These are phyloP conservation scores for Oryza glumipatula DNA, from an alignment of 176 grass and related monocot species.

Conservation along the genomic window DNA sequence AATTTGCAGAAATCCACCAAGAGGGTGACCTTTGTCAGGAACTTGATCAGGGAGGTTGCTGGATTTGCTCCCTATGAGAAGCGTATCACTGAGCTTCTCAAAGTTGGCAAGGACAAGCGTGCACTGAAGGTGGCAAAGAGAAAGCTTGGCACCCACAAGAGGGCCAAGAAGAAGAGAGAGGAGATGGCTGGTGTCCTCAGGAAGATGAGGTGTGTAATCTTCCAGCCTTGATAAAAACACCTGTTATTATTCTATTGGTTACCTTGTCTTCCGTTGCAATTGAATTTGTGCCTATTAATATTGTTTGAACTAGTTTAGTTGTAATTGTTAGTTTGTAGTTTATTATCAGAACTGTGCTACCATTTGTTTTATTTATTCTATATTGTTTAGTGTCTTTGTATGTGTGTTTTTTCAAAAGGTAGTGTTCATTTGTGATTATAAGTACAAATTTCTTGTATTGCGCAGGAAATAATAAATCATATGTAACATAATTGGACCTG, in stretches of 20 bases:
- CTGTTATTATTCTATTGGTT: background rate
- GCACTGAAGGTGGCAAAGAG: conserved; percentile 63
- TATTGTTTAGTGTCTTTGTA: background rate
- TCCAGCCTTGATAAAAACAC: background rate
- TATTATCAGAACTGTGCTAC: background rate
- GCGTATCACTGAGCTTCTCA: conserved; percentile 67
- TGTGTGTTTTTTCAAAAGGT: background rate
- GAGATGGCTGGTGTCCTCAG: conserved; percentile 58
- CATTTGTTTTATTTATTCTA: background rate
- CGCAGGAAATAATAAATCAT: background rate
- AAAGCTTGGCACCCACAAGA: conserved; percentile 70
- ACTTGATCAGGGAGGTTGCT: conserved; percentile 65
- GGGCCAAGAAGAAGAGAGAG: conserved; percentile 75
- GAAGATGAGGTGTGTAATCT: conserved; percentile 51
- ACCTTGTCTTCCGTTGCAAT: background rate
- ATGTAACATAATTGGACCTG: background rate
- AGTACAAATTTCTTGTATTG: background rate
- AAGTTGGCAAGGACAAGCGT: conserved; percentile 68
- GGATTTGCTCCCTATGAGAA: conserved; percentile 68
- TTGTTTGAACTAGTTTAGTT: background rate
- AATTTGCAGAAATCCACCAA: conserved; percentile 55
- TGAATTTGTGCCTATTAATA: background rate
- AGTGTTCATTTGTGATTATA: background rate
- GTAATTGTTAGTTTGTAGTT: background rate
- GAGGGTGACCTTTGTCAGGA: conserved; percentile 53